Evolutionary conservation across 495 filamentous ascomycete genomes (phyloP).

Genomic region (Penicillium paradoxum): DNA sequence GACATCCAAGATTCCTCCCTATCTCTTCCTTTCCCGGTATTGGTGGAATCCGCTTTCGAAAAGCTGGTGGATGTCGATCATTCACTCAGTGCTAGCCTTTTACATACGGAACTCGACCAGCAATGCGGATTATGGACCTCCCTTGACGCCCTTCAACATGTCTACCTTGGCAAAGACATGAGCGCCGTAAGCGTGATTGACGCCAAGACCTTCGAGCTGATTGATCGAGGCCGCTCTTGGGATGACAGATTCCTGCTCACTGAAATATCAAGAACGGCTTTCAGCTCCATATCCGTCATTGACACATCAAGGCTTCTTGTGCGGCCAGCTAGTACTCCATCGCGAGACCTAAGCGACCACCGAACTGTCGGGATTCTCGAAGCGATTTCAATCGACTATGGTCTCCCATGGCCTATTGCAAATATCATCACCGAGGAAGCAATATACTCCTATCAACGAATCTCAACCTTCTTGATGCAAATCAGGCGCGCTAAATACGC

Average conservation of each 20-base stretch:
- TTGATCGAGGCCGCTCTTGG: constrained; percentile 69
- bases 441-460: constrained; percentile 58
- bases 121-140: constrained; percentile 62
- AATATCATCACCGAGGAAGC: constrained; percentile 67
- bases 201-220: constrained; percentile 66
- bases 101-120: constrained; percentile 62
- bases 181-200: constrained; percentile 57
- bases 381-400: constrained; percentile 54
- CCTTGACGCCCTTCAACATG: constrained; percentile 60
- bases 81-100: constrained; percentile 56
- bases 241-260: constrained; percentile 78
- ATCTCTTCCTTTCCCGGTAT: constrained; percentile 68
- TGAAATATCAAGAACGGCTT: constrained; percentile 68
- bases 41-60: constrained; percentile 65
- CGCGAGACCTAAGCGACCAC: constrained; percentile 7
- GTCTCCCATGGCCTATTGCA: constrained; percentile 78
- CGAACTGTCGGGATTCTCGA: constrained; percentile 50
- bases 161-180: constrained; percentile 73
- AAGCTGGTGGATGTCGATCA: constrained; percentile 68
- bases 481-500: constrained; percentile 65
- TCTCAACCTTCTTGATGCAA: constrained; percentile 75
- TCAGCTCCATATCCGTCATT: constrained; percentile 45
- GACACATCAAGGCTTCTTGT: constrained; percentile 58
- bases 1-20: constrained; percentile 37
- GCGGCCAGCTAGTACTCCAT: constrained; percentile 27